Base-by-base conservation (phyloP, 495 filamentous ascomycete genomes). In the Penicillium maclennaniae region DNA sequence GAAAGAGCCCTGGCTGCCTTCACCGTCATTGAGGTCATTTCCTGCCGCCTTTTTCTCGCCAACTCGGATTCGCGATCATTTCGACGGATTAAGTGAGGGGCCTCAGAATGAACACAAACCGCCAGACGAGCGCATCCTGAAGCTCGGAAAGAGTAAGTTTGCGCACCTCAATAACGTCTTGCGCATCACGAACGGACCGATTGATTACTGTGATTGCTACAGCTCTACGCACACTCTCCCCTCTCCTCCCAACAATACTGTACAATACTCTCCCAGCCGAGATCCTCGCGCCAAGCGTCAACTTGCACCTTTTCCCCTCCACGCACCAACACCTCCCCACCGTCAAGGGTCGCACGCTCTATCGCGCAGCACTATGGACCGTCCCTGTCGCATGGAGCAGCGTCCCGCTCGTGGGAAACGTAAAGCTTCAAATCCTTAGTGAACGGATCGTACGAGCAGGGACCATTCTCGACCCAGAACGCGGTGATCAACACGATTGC, bases 271-370 rank as follows among this genome's bases (percentile, higher is more conserved):
- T 97, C 1, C 93, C 93, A 2, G 83, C 85, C 43, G 83, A 89
- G 41, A 88, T 98, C 60, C 87, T 98, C 59, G 88, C 87, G 0
- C 93, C 92, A 0, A 82, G 84, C 63, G 93, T 97, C 56, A 86
- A 84, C n/a, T 84, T 98, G 25, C 87, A 95, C 69, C 87, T 97
- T 50, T 98, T 98, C 73, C 93, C 93, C 25, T 91, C 91, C 3
- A 97, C 93, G 0, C 95, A 98, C 63, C 95, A 91, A 3, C 88
- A 97, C 65, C 88, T 98, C 12, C 93, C 93, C 43, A 87, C 84
- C 8, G 95, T 97, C 45, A 86, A 88, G 6, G 93, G 93, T 40
- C 83, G 89, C 27, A 87, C 96, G 14, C 84, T 89, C 27, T 98
- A 98, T 68, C 86, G 86, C 39, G 92, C 93, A 17, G 93, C 93